phyloP scores from a whole-genome alignment of 768 basidiomycete species.

The Mycena pura region DNA sequence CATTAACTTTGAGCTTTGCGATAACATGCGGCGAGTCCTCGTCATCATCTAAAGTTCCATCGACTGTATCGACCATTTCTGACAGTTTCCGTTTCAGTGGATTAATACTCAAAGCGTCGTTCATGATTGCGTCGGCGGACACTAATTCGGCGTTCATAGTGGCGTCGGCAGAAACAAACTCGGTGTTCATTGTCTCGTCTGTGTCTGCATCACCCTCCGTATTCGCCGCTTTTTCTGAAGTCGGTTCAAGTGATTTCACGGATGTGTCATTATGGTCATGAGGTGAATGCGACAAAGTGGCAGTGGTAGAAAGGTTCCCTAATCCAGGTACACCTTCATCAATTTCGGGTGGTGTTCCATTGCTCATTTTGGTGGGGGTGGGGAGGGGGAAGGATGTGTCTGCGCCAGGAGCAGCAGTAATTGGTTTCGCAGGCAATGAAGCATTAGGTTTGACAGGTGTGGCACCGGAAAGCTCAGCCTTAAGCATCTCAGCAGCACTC shows the following conservation, averaged over 20 bases:
- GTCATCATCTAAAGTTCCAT: conserved; percentile 52
- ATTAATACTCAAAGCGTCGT: conserved; percentile 29
- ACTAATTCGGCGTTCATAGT: conserved; percentile 29
- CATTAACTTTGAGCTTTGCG: conserved; percentile 75
- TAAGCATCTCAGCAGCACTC: conserved; percentile 93
- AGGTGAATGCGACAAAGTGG: conserved; percentile 3
- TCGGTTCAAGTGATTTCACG: conserved; percentile 14
- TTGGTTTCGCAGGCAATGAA: conserved; percentile 47
- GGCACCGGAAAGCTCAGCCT: conserved; percentile 81
- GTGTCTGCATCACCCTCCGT: conserved; percentile 39
- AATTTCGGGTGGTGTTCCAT: conserved; percentile 26
- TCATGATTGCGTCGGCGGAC: conserved; percentile 26
- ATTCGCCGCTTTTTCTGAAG: conserved; percentile 9
- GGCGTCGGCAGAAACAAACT: conserved; percentile 29
- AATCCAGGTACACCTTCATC: conserved; percentile 48
- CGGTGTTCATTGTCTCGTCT: conserved; percentile 28
- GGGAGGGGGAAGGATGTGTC: conserved; percentile 29
- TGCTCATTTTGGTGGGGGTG: conserved; percentile 40
- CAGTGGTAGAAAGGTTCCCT: conserved; percentile 32
- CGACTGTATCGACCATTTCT: conserved; percentile 48
- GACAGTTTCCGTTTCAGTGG: conserved; percentile 56
- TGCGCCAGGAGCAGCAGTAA: conserved; percentile 36
- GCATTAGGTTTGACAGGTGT: conserved; percentile 52
- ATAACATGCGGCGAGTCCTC: conserved; percentile 51
- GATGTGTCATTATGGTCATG: background rate